Evolutionary conservation across 1,284 basidiomycete genomes (phyloP), one percentile per base, ranked within the genome.

Genomic region (Ustilago nuda): DNA sequence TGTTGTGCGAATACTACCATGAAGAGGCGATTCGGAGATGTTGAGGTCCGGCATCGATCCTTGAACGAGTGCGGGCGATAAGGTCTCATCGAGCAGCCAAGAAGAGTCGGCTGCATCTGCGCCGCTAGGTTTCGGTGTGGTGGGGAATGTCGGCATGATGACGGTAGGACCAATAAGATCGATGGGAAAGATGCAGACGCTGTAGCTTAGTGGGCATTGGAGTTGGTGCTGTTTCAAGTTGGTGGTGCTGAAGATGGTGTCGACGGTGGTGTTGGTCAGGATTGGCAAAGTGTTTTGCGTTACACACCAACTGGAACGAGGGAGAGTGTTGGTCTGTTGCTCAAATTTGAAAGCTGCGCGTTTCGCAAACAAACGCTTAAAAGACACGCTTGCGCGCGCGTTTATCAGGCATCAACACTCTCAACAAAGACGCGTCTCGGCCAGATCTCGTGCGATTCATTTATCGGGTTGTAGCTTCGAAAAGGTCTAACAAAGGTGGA

Each of bases 11-110:
- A 68, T 59, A 23, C 62, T 69, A 23, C 56, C 61, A 8, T 63
- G 48, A 17, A 72, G 48, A 8, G 74, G 74, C 4, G 74, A 72
- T n/a, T 76, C 74, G 6, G 74, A 68, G 59, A 76, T 68, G 62
- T 72, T 48, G 41, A 76, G 69, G 27, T 69, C 56, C n/a, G 61
- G 66, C 54, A 76, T 48, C 15, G 74, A 76, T 50, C 45, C 56
- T 30, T 68, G 69, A 0, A 62, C 62, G 27, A 76, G 57, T 15
- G 65, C 69, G 8, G 68, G 62, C 17, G 74, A 76, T 2, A 76
- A 46, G 43, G 68, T 59, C 36, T 69, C 62, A 53, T 76, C 74
- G 60, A 76, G 68, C 39, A 76, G 41, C 73, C 73, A 76, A 7
- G 72, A 75, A 12, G 61, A 63, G 56, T 76, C 73, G 41, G 27